Evolutionary conservation across 176 grass and related monocot genomes (phyloP), one percentile per base, ranked within the genome.

Genomic region (Avena eriantha): DNA sequence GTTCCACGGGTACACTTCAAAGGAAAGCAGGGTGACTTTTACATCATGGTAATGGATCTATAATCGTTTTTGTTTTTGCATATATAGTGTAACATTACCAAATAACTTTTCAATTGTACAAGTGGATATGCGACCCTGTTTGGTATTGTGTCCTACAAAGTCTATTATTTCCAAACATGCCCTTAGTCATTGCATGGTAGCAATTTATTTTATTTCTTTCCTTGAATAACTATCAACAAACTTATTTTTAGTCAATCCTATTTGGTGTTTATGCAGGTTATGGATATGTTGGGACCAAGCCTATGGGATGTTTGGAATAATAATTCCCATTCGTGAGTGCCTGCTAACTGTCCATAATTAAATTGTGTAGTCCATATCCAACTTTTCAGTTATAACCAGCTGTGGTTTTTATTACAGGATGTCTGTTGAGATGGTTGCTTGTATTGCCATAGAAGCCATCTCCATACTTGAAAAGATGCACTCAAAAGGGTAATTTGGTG

Each of bases 291-390:
- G 80, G 96, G 96, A 34, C 96, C 96, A 59, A 98, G 96, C 89
- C 83, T 98, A 31, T 98, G 96, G 96, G 96, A 98, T 89, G 90
- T 92, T 80, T 98, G 96, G 96, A 98, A 95, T 91, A 95, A 93
- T 74, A 97, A 94, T 86, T 92, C 96, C 18, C 93, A 94, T 48
- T 90, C 90, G 96, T 98, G 69, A 70, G 92, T 88, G 31, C 64
- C 82, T 75, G 64, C 22, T 74, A 55, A 75, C 10, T 57, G 18
- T 80, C 69, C 59, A 23, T 79, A 77, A 35, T 88, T 85, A 67
- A 67, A 63, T 53, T 84, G 69, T 3, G 69, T 34, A 11, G 31
- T 87, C 66, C 8, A 31, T 80, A 77, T 78, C 31, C 51, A 73
- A 73, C 45, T 22, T 69, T 81, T 72, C 31, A 55, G 10, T 81